A percentile compares a stretch with the other conserved stretches of the same genome.
These are phyloP conservation scores for Diphasiastrum complanatum DNA, from an alignment of 83 land plant species.

Conservation along the genomic window DNA sequence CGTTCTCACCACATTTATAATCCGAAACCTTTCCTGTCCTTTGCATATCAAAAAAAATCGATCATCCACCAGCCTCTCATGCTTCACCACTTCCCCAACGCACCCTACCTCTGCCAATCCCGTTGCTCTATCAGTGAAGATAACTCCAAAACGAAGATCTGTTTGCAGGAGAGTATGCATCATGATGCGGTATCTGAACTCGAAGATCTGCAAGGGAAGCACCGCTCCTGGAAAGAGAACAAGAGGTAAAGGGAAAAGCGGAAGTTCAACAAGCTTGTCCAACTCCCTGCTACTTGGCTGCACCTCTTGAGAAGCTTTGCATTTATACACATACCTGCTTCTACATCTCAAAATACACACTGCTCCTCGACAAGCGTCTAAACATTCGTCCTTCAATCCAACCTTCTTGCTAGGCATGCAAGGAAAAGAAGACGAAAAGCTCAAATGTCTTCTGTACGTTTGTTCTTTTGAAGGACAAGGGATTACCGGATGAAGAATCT, in stretches of 20 bases:
- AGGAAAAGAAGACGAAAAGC: too few species aligned
- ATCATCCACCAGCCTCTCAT: conserved; percentile 86
- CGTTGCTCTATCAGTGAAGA: conserved; percentile 60
- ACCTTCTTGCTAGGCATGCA: too few species aligned
- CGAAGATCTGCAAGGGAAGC: conserved; percentile 89
- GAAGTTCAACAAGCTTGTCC: conserved; percentile 64
- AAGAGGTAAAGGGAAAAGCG: conserved; percentile 86
- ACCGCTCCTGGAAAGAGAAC: conserved; percentile 95
- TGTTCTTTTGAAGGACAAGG: too few species aligned
- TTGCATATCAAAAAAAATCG: conserved; percentile 94
- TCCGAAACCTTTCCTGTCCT: conserved; percentile 92
- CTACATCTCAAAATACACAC: too few species aligned
- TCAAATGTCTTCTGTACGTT: too few species aligned
- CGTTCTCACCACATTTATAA: conserved; percentile 50
- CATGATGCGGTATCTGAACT: conserved; percentile 96
- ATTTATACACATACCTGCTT: too few species aligned
- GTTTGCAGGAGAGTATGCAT: conserved; percentile 96
- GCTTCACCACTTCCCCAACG: conserved; percentile 91
- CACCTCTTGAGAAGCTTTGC: too few species aligned
- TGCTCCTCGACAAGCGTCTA: too few species aligned
- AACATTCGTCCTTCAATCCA: too few species aligned
- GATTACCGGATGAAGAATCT: too few species aligned
- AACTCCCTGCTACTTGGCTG: too few species aligned
- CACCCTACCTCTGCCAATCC: conserved; percentile 82
- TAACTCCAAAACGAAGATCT: conserved; percentile 88